Base-by-base conservation (phyloP, 495 filamentous ascomycete species). In the Lentithecium fluviatile region DNA sequence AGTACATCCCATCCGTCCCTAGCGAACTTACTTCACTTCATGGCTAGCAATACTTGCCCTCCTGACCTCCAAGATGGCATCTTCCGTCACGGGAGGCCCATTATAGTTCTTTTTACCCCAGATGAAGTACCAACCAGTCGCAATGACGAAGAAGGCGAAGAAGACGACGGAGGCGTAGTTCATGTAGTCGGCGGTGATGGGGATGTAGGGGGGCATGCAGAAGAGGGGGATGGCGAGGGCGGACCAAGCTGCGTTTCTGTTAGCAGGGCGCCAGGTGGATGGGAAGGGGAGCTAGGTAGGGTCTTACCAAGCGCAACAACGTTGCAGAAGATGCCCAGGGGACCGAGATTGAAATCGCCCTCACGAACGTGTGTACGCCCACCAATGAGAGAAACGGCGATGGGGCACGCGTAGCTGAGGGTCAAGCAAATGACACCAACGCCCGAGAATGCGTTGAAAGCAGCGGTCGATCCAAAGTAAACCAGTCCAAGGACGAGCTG, bases 71-170 rank as follows among this genome's bases (percentile, higher is more conserved):
- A 68, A 34, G 12, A 65, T 29, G 29, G 61, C 56, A 26, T 65
- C 66, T 52, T 68, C 66, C 20, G 61, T 56, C 37, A 52, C 58
- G 5, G 66, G 66, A 0, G 88, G 88, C 0, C 88, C 88, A 10
- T 75, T 79, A 69, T 89, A 90, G 64, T 86, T 77, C 71, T 85
- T 85, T 58, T 83, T 80, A 36, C 87, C 87, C 77, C 87, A 83
- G 1, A 78, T 76, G 51, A 86, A 79, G 75, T 91, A 90, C 86
- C 86, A 90, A 0, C 78, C 64, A 12, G 81, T 66, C 40, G 78
- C 78, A 53, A 87, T 81, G 17, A 69, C 42, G 5, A 77, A 81
- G 61, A 85, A 85, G 0, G 80, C 82, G 25, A 80, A 78, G 68
- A 88, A 87, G 34, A 87, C 84, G 20, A 83, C 84, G 32, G 76